Evolutionary conservation across 2,329 filamentous ascomycete genomes (phyloP).

Genomic region (Venturia effusa): DNA sequence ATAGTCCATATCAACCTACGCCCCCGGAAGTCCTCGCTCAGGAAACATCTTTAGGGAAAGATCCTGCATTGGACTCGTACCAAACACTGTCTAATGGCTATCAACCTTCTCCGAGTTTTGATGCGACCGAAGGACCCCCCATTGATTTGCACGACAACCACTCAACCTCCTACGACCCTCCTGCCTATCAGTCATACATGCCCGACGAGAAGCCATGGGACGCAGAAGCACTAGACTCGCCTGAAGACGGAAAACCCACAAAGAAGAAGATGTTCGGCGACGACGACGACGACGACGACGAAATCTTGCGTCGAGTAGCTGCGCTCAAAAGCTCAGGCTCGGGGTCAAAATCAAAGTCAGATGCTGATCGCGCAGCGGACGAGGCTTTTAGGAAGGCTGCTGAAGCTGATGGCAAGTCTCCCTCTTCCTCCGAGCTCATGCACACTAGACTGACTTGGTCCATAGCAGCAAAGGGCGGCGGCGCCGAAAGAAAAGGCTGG

Average conservation of each 20-base stretch:
- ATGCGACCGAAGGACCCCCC: not conserved
- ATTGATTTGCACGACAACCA: not conserved
- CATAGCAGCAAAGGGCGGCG: conserved; percentile 48
- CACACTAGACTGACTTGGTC: not conserved
- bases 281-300: conserved; percentile 66
- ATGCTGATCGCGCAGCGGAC: conserved; percentile 62
- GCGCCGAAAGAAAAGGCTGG: conserved; percentile 32
- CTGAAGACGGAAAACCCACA: conserved; percentile 27
- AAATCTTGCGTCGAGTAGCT: conserved; percentile 43
- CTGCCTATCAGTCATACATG: conserved; percentile 38
- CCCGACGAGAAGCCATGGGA: conserved; percentile 36
- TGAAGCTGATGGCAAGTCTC: conserved; percentile 49
- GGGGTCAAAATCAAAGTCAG: conserved; percentile 40
- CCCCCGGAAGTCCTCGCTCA: not conserved
- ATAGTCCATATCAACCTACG: not conserved
- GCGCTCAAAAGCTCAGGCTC: conserved; percentile 47
- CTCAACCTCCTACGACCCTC: conserved; percentile 43
- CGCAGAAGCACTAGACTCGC: conserved; percentile 34
- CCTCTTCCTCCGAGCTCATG: not conserved
- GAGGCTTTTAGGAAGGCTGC: conserved; percentile 80
- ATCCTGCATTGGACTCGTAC: not conserved
- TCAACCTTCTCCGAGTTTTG: not conserved
- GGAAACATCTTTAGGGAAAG: not conserved
- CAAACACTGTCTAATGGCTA: not conserved
- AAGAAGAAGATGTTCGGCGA: conserved; percentile 63